Conservation (phyloP, 2,329 filamentous ascomycete genomes). For the Emmonsiellopsis sp. region DNA sequence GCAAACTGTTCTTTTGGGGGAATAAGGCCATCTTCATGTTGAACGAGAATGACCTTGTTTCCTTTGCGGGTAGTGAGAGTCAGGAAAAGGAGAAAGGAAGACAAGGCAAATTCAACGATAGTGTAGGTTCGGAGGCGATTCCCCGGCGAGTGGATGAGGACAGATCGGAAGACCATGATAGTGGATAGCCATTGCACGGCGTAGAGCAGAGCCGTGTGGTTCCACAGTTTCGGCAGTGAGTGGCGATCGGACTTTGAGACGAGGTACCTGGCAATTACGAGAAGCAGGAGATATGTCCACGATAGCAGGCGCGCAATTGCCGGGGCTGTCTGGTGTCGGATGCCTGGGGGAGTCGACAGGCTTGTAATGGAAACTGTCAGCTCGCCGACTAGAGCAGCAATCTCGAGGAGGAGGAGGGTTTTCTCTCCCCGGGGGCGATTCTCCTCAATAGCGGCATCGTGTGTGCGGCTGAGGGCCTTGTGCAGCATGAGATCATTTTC, state of each 20-base stretch:
- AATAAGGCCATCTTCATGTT: slow-evolving; percentile 80
- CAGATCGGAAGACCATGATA: slow-evolving; percentile 72
- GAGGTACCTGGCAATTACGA: slow-evolving; percentile 63
- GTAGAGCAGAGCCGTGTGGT: slow-evolving; percentile 83
- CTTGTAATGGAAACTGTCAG: slow-evolving; percentile 59
- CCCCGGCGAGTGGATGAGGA: slow-evolving; percentile 66
- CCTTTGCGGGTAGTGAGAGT: slow-evolving; percentile 78
- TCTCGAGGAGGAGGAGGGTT: slow-evolving; percentile 62
- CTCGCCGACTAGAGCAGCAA: slow-evolving; percentile 62
- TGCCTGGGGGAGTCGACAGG: slow-evolving; percentile 52
- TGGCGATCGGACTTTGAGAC: slow-evolving; percentile 49
- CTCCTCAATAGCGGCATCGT: slow-evolving; percentile 48
- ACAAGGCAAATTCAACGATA: slow-evolving; percentile 65
- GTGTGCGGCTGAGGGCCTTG: slow-evolving; percentile 42
- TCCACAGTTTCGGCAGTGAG: slow-evolving; percentile 74
- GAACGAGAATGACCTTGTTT: slow-evolving; percentile 77
- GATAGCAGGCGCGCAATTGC: slow-evolving; percentile 58
- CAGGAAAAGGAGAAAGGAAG: slow-evolving; percentile 64
- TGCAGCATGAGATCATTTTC: slow-evolving; percentile 43
- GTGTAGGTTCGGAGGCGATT: slow-evolving; percentile 52
- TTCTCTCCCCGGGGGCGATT: slow-evolving; percentile 68
- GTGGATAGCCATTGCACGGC: slow-evolving; percentile 69
- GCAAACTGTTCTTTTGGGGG: slow-evolving; percentile 81
- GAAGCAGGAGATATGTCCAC: slow-evolving; percentile 71
- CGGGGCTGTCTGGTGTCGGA: slow-evolving; percentile 47